Conservation (phyloP, 345 rosid species). For the Brassica cretica region DNA sequence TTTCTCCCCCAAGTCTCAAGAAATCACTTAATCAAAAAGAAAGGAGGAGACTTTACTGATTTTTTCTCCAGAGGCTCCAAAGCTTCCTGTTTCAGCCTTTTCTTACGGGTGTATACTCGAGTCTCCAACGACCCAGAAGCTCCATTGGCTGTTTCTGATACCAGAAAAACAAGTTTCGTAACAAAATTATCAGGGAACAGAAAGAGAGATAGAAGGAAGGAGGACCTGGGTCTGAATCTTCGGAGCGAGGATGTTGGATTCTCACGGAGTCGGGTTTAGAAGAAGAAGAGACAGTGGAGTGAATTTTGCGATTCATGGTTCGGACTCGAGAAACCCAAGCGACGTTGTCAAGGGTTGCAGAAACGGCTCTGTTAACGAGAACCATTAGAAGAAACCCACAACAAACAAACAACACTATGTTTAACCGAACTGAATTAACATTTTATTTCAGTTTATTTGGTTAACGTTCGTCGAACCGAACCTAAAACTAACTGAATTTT, state of each 20-base stretch:
- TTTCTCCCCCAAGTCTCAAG: not conserved
- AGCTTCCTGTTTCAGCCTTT: slow-evolving; percentile 44
- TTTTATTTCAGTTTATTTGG: not conserved
- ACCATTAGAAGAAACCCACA: not conserved
- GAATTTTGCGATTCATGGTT: slow-evolving; percentile 22
- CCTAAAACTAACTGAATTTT: not conserved
- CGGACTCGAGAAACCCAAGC: not conserved
- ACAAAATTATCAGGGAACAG: not conserved
- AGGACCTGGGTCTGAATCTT: slow-evolving; percentile 23
- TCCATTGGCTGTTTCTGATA: slow-evolving; percentile 27
- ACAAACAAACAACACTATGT: not conserved
- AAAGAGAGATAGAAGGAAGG: not conserved
- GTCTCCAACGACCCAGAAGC: slow-evolving; percentile 38
- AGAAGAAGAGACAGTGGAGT: slow-evolving; percentile 7
- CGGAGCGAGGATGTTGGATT: slow-evolving; percentile 12
- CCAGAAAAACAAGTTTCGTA: slow-evolving; percentile 2
- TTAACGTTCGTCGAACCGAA: not conserved
- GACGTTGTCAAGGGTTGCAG: slow-evolving; percentile 9
- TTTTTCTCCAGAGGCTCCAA: slow-evolving; percentile 40
- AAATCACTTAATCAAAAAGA: not conserved
- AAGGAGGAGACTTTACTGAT: slow-evolving; percentile 18
- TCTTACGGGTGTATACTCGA: slow-evolving; percentile 63
- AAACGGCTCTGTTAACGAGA: slow-evolving; percentile 20
- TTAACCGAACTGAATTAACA: not conserved
- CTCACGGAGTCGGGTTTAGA: slow-evolving; percentile 14